Conservation (phyloP, 768 basidiomycete species). For the Cystofilobasidium ferigula region DNA sequence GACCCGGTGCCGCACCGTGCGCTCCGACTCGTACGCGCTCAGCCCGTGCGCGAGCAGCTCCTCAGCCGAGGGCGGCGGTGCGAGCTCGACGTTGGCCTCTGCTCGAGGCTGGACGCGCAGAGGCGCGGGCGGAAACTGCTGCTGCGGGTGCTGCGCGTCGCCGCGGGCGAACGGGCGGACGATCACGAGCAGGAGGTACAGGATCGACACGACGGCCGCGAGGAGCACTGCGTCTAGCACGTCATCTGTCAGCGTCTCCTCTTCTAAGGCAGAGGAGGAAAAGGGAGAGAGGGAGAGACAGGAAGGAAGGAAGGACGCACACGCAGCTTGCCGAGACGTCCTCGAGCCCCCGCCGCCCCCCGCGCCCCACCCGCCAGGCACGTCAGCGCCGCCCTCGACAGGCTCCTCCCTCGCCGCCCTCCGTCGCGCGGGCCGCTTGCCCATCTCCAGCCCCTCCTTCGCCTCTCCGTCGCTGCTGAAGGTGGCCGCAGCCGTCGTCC, state of each 20-base stretch:
- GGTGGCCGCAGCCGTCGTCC: neutral
- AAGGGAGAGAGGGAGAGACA: neutral
- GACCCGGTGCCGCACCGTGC: too few species aligned
- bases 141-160: neutral
- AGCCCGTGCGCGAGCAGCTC: too few species aligned
- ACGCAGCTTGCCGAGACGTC: too few species aligned
- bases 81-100: too few species aligned
- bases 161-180: neutral
- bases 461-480: neutral
- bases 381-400: neutral
- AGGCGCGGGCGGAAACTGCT: neutral
- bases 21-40: too few species aligned
- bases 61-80: too few species aligned
- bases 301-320: neutral
- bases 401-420: neutral
- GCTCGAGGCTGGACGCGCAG: neutral
- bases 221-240: neutral
- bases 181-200: neutral
- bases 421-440: neutral
- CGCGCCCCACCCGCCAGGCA: neutral
- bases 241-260: neutral
- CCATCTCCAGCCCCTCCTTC: neutral
- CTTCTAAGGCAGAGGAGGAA: too few species aligned
- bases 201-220: neutral
- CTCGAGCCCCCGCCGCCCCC: neutral